Percentiles rank a stretch among this genome's conserved stretches.
Conservation (phyloP, 352 stramenopile genomes). For the Phytophthora cactorum region DNA sequence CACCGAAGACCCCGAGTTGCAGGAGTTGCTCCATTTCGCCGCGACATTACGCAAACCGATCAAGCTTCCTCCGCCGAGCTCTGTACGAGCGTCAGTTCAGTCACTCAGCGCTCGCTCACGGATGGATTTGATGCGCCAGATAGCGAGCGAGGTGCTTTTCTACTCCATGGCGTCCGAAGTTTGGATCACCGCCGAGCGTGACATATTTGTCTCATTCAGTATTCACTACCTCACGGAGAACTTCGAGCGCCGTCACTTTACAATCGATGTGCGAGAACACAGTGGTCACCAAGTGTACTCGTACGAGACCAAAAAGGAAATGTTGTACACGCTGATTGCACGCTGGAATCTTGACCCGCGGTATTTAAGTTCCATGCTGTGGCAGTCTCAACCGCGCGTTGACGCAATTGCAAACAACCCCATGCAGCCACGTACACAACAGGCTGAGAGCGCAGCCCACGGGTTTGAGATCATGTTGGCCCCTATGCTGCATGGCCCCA, state of each 20-base stretch:
- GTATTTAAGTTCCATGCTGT: constrained; percentile 54
- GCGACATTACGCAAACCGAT: constrained; percentile 43
- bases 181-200: constrained; percentile 51
- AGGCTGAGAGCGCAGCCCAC: constrained; percentile 50
- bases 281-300: constrained; percentile 45
- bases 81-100: constrained; percentile 51
- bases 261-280: constrained; percentile 53
- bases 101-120: constrained; percentile 49
- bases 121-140: constrained; percentile 49
- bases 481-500: constrained; percentile 43
- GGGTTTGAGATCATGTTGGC: constrained; percentile 54
- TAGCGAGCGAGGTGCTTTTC: constrained; percentile 53
- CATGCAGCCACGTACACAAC: constrained; percentile 35
- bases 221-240: constrained; percentile 53
- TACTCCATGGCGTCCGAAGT: constrained; percentile 55
- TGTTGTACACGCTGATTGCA: constrained; percentile 46
- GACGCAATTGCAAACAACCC: constrained; percentile 16
- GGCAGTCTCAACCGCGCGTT: constrained; percentile 50
- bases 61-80: constrained; percentile 40
- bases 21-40: constrained; percentile 51
- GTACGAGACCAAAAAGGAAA: constrained; percentile 49
- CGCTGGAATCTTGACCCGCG: constrained; percentile 56
- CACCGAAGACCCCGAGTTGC: constrained; percentile 51
- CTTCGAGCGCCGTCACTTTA: constrained; percentile 54
- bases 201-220: constrained; percentile 57